Evolutionary conservation across 225 moss, liverwort and hornwort species (phyloP), one percentile per base, ranked within the genome.

Genomic region (Bryum argenteum): DNA sequence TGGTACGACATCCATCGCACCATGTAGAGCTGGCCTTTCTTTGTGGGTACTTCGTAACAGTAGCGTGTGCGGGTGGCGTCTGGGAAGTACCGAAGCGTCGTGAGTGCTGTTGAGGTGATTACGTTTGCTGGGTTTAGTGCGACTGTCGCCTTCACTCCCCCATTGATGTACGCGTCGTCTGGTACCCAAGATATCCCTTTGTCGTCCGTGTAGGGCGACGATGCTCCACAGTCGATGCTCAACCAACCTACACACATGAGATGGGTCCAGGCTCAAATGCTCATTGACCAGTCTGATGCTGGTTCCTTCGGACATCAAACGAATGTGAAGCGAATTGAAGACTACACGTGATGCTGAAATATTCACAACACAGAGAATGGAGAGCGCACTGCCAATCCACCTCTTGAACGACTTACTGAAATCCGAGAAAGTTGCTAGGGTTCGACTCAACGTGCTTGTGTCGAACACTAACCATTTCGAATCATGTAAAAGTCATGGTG

Each of bases 191-290:
- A 75, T 2, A 79, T 43, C 63, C 65, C 65, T 6, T n/a, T 58
- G 19, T 19, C 44, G 52, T 79, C 74, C 3, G 70, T 54, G 58
- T 75, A 79, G 5, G 65, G 40, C 16, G 54, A 42, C 16, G 33
- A 26, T 16, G 74, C 79, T 38, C 79, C 70, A 33, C 79, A 79
- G 17, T 79, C 74, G 42, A 79, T 65, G 70, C 74, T 79, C 70
- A 79, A 37, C 58, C 74, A 79, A 12, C 75, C 74, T 65, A 57
- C 9, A 8, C 39, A 54, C 18, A 71, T 23, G 19, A 54, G 56
- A 69, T 10, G 17, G n/a, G 7, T 11, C 55, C 21, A 55, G 1
- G 23, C 33, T 33, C 33, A 33, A 33, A 24, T 55, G n/a, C n/a
- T n/a, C n/a, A n/a, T n/a, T n/a, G 4, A 13, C 54, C 20, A 20